These are phyloP conservation scores for Bombardia bombarda DNA, from an alignment of 495 filamentous ascomycete species.

Conservation along the genomic window DNA sequence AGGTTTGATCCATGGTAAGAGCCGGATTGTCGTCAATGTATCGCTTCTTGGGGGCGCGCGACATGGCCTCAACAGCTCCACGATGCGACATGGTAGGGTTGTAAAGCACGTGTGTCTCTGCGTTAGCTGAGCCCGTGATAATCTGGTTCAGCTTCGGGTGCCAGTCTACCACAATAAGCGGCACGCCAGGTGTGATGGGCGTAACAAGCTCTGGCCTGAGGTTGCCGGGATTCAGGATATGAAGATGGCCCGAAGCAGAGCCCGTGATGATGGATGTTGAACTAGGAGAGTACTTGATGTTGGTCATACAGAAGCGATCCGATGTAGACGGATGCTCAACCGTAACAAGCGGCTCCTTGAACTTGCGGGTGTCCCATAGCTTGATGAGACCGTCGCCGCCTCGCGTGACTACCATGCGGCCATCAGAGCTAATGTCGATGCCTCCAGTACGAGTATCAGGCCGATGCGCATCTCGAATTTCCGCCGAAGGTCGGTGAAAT, in stretches of 20 bases:
- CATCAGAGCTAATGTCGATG: constrained; percentile 85
- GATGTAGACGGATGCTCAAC: constrained; percentile 78
- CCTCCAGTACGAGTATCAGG: constrained; percentile 87
- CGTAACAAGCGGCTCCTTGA: constrained; percentile 77
- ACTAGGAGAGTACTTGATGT: constrained; percentile 82
- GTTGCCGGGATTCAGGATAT: constrained; percentile 89
- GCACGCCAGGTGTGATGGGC: constrained; percentile 70
- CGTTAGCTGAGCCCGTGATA: constrained; percentile 83
- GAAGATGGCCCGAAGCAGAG: constrained; percentile 75
- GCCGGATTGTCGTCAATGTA: constrained; percentile 90
- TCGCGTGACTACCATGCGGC: constrained; percentile 77
- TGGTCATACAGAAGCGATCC: constrained; percentile 69
- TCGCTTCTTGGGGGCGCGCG: constrained; percentile 83
- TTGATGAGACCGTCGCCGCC: constrained; percentile 80
- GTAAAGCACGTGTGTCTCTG: constrained; percentile 83
- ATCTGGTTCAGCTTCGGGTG: constrained; percentile 95
- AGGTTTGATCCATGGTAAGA: constrained; percentile 71
- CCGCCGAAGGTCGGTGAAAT: constrained; percentile 74
- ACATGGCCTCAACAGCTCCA: constrained; percentile 85
- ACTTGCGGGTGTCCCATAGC: constrained; percentile 95
- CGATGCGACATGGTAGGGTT: constrained; percentile 71
- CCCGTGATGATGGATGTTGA: constrained; percentile 80
- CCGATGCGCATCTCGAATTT: constrained; percentile 78
- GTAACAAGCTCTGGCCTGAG: constrained; percentile 76
- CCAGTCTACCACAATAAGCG: constrained; percentile 82